Evolutionary conservation across 768 basidiomycete genomes (phyloP).

Genomic region (Mycena galericulata): DNA sequence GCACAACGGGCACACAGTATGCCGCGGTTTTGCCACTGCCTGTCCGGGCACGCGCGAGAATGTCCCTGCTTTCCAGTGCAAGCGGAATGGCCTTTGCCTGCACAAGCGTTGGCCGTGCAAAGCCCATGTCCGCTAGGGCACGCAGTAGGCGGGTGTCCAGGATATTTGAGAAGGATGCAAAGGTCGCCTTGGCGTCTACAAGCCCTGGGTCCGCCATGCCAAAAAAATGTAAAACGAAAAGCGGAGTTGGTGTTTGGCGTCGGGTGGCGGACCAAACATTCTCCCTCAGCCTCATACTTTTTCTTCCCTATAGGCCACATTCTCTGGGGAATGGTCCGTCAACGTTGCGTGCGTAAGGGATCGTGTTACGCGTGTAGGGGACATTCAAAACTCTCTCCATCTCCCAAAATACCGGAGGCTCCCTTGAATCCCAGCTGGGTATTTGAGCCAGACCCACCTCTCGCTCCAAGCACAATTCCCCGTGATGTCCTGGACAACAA

Average conservation of each 20-base stretch:
- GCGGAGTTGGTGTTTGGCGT: background rate
- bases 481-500: constrained; percentile 11
- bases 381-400: too few species aligned
- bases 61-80: constrained; percentile 89
- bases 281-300: too few species aligned
- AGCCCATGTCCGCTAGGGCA: constrained; percentile 90
- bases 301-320: too few species aligned
- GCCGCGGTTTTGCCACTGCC: constrained; percentile 98
- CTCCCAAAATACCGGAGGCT: too few species aligned
- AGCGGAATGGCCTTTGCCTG: constrained; percentile 94
- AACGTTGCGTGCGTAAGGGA: too few species aligned
- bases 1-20: constrained; percentile 91
- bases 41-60: constrained; percentile 93
- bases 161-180: constrained; percentile 76
- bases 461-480: background rate
- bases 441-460: background rate
- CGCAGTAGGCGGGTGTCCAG: constrained; percentile 89
- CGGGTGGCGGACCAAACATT: background rate
- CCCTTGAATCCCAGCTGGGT: too few species aligned
- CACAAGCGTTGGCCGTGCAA: constrained; percentile 91
- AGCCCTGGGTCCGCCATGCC: constrained; percentile 60
- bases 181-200: constrained; percentile 62
- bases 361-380: too few species aligned
- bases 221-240: background rate
- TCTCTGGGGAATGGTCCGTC: too few species aligned